Conservation (phyloP, 2,329 filamentous ascomycete species). For the Saccharata proteae region DNA sequence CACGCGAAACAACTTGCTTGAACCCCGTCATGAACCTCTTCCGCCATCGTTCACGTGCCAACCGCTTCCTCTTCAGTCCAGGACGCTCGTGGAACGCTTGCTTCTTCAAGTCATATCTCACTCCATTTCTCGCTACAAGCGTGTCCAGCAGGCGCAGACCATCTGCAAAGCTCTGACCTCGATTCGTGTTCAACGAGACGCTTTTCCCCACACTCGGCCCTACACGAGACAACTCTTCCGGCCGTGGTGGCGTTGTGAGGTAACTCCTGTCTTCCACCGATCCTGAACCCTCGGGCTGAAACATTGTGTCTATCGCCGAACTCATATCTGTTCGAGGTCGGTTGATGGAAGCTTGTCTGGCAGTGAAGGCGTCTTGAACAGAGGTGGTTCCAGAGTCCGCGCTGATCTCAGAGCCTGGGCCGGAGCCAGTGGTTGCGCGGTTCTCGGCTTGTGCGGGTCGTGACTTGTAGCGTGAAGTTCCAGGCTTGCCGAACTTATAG, state of each 20-base stretch:
- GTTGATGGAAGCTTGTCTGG: too few species aligned
- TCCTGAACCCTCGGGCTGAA: too few species aligned
- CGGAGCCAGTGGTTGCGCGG: constrained; percentile 6
- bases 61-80: constrained; percentile 66
- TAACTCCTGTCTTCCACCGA: too few species aligned
- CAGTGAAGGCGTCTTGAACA: too few species aligned
- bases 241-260: constrained; percentile 29
- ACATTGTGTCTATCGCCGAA: too few species aligned
- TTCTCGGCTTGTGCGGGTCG: constrained; percentile 13
- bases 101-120: constrained; percentile 41
- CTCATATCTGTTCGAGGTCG: too few species aligned
- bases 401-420: too few species aligned
- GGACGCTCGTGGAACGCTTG: constrained; percentile 66
- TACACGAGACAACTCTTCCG: too few species aligned
- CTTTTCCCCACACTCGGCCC: too few species aligned
- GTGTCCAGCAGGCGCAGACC: constrained; percentile 33
- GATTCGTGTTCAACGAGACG: constrained; percentile 21
- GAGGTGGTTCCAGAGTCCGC: too few species aligned
- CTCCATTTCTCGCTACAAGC: constrained; percentile 41
- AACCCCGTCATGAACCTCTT: constrained; percentile 58
- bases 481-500: too few species aligned
- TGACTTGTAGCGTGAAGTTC: constrained; percentile 17
- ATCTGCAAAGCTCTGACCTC: constrained; percentile 34
- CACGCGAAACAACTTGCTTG: constrained; percentile 48
- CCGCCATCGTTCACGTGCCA: constrained; percentile 58